phyloP scores from a whole-genome alignment of 208 protist species.

The Leishmania braziliensis region DNA sequence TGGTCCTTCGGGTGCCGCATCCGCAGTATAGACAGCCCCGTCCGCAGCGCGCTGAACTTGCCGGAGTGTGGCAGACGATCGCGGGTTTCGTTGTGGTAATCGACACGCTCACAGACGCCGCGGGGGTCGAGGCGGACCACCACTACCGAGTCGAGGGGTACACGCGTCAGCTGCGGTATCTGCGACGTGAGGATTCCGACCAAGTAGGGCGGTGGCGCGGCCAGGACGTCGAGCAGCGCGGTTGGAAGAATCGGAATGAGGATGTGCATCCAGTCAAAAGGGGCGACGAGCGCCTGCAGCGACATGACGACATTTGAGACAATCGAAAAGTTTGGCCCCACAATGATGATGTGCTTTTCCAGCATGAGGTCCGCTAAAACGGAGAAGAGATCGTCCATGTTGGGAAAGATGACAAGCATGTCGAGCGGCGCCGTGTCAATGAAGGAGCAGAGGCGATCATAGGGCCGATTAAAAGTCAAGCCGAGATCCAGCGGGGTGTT shows the following conservation, averaged over 20 bases:
- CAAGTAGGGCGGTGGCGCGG: conserved; percentile 75
- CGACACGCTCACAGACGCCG: conserved; percentile 59
- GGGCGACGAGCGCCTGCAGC: conserved; percentile 71
- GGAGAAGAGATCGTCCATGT: conserved; percentile 68
- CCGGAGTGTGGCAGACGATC: conserved; percentile 70
- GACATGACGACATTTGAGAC: conserved; percentile 85
- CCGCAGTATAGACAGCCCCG: conserved; percentile 56
- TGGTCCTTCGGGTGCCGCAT: conserved; percentile 61
- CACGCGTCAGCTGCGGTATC: conserved; percentile 40
- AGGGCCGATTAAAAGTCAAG: conserved; percentile 61
- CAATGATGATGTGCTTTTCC: conserved; percentile 82
- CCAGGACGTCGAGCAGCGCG: conserved; percentile 67
- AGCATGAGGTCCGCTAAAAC: conserved; percentile 68
- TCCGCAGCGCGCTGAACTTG: conserved; percentile 62
- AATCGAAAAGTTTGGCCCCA: conserved; percentile 77
- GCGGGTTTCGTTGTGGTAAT: conserved; percentile 54
- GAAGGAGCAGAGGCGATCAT: conserved; percentile 81
- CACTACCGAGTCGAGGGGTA: conserved; percentile 59
- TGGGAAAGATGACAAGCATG: conserved; percentile 64
- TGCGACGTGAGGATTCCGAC: conserved; percentile 78
- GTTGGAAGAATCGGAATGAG: conserved; percentile 78
- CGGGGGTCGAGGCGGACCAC: conserved; percentile 57
- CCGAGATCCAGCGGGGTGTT: conserved; percentile 42
- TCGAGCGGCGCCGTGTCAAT: conserved; percentile 77
- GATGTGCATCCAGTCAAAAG: conserved; percentile 90